These are phyloP conservation scores for Didymellaceae sp. DNA, from an alignment of 2,329 filamentous ascomycete species.

Conservation along the genomic window DNA sequence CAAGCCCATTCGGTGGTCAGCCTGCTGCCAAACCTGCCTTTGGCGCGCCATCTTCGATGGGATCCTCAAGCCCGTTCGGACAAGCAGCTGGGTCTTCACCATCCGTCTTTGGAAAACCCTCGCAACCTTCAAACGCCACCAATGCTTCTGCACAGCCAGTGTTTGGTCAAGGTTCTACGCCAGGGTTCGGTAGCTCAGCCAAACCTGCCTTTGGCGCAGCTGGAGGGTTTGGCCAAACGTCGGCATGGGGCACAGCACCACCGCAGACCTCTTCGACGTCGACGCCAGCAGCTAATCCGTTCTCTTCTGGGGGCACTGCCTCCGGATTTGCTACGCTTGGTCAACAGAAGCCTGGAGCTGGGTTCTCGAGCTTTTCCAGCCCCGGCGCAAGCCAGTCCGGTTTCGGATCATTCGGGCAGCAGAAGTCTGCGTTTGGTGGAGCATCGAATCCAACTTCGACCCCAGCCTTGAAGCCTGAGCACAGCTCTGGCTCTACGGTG, in stretches of 20 bases:
- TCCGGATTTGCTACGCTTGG: slow-evolving; percentile 46
- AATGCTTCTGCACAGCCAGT: slow-evolving; percentile 17
- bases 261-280: slow-evolving; percentile 28
- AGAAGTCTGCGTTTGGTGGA: slow-evolving; percentile 39
- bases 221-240: slow-evolving; percentile 29
- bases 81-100: slow-evolving; percentile 28
- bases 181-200: slow-evolving; percentile 26
- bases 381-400: slow-evolving; percentile 29
- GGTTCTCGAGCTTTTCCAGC: slow-evolving; percentile 41
- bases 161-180: neutral
- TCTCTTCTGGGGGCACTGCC: slow-evolving; percentile 25
- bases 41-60: slow-evolving; percentile 30
- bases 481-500: slow-evolving; percentile 52
- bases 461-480: slow-evolving; percentile 35
- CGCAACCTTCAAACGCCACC: slow-evolving; percentile 16
- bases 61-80: slow-evolving; percentile 30
- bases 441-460: slow-evolving; percentile 20
- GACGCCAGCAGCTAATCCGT: slow-evolving; percentile 45
- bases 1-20: neutral
- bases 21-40: slow-evolving; percentile 17
- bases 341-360: slow-evolving; percentile 29
- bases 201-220: slow-evolving; percentile 37
- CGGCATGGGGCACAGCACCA: slow-evolving; percentile 33
- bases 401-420: slow-evolving; percentile 41
- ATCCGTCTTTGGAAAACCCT: slow-evolving; percentile 37